A percentile compares a stretch with the other conserved stretches of the same genome.
Evolutionary conservation across 441 rosid genomes (phyloP).

Genomic region (Cnidoscolus chayamansa): DNA sequence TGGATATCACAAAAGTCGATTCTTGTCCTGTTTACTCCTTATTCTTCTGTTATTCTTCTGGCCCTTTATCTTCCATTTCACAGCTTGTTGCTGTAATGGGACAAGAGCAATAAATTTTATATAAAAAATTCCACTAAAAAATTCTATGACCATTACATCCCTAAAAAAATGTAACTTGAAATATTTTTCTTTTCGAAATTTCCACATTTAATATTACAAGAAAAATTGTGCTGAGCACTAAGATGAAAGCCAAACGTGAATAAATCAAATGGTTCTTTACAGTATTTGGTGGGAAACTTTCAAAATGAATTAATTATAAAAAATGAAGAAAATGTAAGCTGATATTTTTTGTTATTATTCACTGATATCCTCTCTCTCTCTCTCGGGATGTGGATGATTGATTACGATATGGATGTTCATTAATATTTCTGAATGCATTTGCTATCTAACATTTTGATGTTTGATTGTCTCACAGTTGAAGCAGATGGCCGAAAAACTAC

Average conservation of each 20-base stretch:
- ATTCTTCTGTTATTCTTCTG: no score
- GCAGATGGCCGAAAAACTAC: conserved; percentile 47
- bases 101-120: no score
- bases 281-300: background rate
- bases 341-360: background rate
- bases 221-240: background rate
- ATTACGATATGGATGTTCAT: conserved; percentile 5
- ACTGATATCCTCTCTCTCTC: background rate
- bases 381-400: background rate
- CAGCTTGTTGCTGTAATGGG: no score
- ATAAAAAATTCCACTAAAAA: no score
- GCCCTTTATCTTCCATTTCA: no score
- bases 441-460: conserved; percentile 11
- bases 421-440: background rate
- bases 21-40: no score
- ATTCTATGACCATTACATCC: no score
- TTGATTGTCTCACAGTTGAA: conserved; percentile 50
- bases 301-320: background rate
- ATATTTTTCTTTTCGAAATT: no score
- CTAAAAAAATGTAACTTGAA: no score
- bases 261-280: background rate
- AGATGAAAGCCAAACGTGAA: background rate
- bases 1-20: no score
- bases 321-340: background rate
- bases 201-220: background rate